Base-by-base conservation (phyloP, 768 basidiomycete genomes). In the Cyclocybe cylindracea region DNA sequence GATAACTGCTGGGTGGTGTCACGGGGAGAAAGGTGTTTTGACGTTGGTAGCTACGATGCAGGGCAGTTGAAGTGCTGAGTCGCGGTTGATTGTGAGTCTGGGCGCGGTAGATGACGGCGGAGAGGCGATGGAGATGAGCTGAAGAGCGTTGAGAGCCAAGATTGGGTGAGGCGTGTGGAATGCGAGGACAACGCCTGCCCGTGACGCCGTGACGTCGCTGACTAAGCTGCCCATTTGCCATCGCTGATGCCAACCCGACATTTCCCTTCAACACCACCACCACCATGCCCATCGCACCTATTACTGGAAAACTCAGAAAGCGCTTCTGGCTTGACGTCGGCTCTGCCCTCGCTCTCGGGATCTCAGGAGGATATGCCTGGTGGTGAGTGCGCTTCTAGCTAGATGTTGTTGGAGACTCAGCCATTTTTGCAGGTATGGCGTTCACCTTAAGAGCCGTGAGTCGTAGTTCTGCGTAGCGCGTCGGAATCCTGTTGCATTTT, bases 271-370 rank as follows among this genome's bases (percentile, higher is more conserved):
- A 50, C 60, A 48, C 57, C 47, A 34, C 58, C 57, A 58, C 58
- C 59, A 65, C 54, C 41, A 93, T 93, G 90, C 70, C 90, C 65
- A 88, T 96, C 68, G 87, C 91, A 55, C 93, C 94, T 61, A 94
- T 96, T 71, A 89, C 89, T 46, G 94, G 94, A 69, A 93, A 84
- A 76, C 89, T 95, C 75, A 89, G 94, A 76, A 96, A 95, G 75
- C 79, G 85, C 63, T 84, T 95, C 72, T 91, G 91, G 84, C 83
- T 92, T 56, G 94, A 97, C 67, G 61, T 96, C 56, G 77, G 83
- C 42, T 76, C 82, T 61, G 80, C 83, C 36, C 66, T 95, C 39
- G 93, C 90, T 60, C 81, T 96, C 46, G 94, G 93, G 24, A 58
- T 86, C 48, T 76, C 83, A 43, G 76, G 79, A 9, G 93, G 82